Conservation (phyloP, 2,329 filamentous ascomycete genomes). For the Fusarium tuaranense region DNA sequence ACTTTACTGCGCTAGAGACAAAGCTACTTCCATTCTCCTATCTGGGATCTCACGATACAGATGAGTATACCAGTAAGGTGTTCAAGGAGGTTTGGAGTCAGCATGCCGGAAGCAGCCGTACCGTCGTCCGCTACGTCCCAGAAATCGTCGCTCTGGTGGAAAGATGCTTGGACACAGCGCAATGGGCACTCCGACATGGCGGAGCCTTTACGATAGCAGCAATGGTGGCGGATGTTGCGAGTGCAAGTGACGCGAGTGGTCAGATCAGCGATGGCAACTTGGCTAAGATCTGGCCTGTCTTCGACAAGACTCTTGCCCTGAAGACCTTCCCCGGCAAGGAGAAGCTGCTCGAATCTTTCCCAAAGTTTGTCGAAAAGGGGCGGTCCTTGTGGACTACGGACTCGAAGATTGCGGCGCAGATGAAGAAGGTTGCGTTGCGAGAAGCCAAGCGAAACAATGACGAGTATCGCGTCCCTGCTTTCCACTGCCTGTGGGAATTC, state of each 20-base stretch:
- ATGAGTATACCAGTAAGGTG: constrained; percentile 82
- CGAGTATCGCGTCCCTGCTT: constrained; percentile 82
- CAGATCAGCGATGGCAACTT: constrained; percentile 72
- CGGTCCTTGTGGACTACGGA: constrained; percentile 68
- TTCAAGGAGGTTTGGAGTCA: constrained; percentile 91
- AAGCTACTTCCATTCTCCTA: constrained; percentile 88
- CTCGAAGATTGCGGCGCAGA: constrained; percentile 66
- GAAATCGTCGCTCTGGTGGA: constrained; percentile 82
- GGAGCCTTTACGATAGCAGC: constrained; percentile 85
- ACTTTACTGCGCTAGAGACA: constrained; percentile 82
- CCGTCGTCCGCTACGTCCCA: constrained; percentile 83
- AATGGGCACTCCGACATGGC: constrained; percentile 92
- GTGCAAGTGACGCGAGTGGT: constrained; percentile 66
- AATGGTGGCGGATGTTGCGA: constrained; percentile 73
- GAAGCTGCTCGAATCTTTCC: constrained; percentile 81
- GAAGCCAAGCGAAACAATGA: constrained; percentile 94
- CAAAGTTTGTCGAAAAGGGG: constrained; percentile 78
- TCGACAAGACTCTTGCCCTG: constrained; percentile 84
- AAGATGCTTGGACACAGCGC: constrained; percentile 78
- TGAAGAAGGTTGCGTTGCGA: constrained; percentile 84
- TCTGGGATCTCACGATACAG: constrained; percentile 85
- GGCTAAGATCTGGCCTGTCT: constrained; percentile 79
- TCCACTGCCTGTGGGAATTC: constrained; percentile 79
- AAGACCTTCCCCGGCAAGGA: constrained; percentile 97
- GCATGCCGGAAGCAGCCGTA: constrained; percentile 86